Base-by-base conservation (phyloP, 257 asterid genomes). In the Nicotiana noctiflora region DNA sequence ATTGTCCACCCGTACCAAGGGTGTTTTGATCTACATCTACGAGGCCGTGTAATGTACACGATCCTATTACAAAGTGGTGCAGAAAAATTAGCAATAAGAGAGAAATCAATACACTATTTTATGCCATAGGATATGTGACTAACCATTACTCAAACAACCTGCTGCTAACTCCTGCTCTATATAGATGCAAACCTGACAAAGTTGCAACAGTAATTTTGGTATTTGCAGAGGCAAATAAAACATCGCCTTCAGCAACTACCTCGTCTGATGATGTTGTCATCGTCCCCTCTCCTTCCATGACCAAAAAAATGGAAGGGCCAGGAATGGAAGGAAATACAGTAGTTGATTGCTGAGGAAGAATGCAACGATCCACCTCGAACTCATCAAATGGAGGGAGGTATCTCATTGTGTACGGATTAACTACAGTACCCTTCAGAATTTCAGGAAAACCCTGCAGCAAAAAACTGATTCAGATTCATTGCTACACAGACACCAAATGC, bases 341-440 rank as follows among this genome's bases (percentile, higher is more conserved):
- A 6, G 90, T 85, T 63, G 88, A 76, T 74, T 80, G 90, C 79
- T 62, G 66, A 15, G 98, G 98, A 79, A 96, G 93, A 55, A 88
- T 84, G 76, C 96, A 93, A n/a, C 86, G 88, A 34, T 96, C 99
- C n/a, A 96, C 97, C 90, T 96, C 99, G 49, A 96, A 96, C 76
- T 96, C 98, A 51, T 94, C 97, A 62, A 91, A 94, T 3, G 98
- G 99, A 29, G 99, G 97, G 57, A 70, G 83, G 76, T 92, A 96
- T 84, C 90, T 93, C 77, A 76, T 80, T 3, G 92, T 91, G 46
- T 92, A 91, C 15, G 90, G 92, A 81, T 88, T 79, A 57, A 91
- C 61, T 74, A 89, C 90, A 32, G 87, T 90, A 32, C 98, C 97
- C 13, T 67, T 78, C 12, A 94, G 91, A 59, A 93, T 86, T 60